Evolutionary conservation across 2,329 filamentous ascomycete species (phyloP), one percentile per base, ranked within the genome.

Genomic region (Coniochaeta pulveracea): DNA sequence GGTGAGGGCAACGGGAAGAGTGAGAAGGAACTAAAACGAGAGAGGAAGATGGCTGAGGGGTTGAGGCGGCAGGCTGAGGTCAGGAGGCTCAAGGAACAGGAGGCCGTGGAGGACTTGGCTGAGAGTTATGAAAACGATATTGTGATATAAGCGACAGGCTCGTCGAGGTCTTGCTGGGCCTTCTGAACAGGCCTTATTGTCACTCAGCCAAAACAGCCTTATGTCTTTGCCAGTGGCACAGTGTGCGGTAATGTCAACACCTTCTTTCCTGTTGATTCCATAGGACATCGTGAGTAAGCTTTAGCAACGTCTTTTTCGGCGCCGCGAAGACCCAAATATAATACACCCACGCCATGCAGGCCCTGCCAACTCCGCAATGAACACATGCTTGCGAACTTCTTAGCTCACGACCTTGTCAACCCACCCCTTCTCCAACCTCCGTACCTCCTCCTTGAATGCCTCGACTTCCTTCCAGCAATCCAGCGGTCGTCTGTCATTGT

Each of bases 391-490:
- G 28, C 22, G 14, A 7, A 9, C 9, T 19, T 16, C 33, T 52
- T 44, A 68, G 43, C 60, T 58, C 37, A 84, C 71, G 36, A 93
- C 76, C 62, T 79, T 85, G 52, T 93, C 80, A 22, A 95, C 85
- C 75, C 93, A 96, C 17, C 68, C 69, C 60, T 76, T 80, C 72
- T 95, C 89, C 58, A 95, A 58, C 62, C 75, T 76, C 46, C 82
- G 76, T 33, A 96, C 88, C 67, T 93, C 85, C 48, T 72, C 71
- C 73, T 88, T 93, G 59, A 96, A 96, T 14, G 66, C 68, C 63
- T 93, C 81, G 16, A 95, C 85, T 71, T 95, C 86, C 58, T 78
- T 72, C 82, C 84, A 95, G 70, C 76, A 96, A 64, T 95, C 84
- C 52, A 95, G 64, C 54, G 89, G 88, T 56, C 85, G 72, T 43